Evolutionary conservation across 768 basidiomycete genomes (phyloP).

Genomic region (Mycena floridula): DNA sequence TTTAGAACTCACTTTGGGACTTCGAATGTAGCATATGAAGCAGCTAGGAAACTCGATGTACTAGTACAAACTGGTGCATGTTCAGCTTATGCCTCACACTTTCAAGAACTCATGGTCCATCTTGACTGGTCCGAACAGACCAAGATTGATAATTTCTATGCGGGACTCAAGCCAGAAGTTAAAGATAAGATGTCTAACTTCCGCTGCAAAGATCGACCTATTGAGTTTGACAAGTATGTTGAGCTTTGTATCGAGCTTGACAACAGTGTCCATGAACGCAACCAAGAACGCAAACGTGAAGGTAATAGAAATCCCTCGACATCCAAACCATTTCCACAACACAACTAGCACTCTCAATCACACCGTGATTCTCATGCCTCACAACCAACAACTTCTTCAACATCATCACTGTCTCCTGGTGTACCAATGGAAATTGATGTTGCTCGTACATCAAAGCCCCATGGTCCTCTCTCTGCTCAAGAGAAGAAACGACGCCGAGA

Average conservation of each 20-base stretch:
- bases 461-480: constrained; percentile 20
- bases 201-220: constrained; percentile 10
- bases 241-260: constrained; percentile 10
- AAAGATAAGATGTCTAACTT: constrained; percentile 15
- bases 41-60: constrained; percentile 19
- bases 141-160: constrained; percentile 24
- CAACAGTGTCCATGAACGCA: background rate
- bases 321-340: background rate
- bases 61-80: constrained; percentile 25
- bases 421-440: constrained; percentile 28
- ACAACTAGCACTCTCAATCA: background rate
- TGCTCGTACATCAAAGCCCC: constrained; percentile 7
- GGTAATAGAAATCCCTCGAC: background rate
- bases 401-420: constrained; percentile 1
- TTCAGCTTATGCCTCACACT: constrained; percentile 20
- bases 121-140: constrained; percentile 24
- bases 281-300: background rate
- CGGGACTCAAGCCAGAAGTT: constrained; percentile 21
- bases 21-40: constrained; percentile 17
- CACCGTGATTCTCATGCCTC: background rate
- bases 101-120: constrained; percentile 18
- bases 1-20: constrained; percentile 24
- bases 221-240: constrained; percentile 13
- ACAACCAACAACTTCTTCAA: constrained; percentile 15
- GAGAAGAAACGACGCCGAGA: constrained; percentile 18